Evolutionary conservation across 2,329 filamentous ascomycete genomes (phyloP).

Genomic region (Diaporthe sp.): DNA sequence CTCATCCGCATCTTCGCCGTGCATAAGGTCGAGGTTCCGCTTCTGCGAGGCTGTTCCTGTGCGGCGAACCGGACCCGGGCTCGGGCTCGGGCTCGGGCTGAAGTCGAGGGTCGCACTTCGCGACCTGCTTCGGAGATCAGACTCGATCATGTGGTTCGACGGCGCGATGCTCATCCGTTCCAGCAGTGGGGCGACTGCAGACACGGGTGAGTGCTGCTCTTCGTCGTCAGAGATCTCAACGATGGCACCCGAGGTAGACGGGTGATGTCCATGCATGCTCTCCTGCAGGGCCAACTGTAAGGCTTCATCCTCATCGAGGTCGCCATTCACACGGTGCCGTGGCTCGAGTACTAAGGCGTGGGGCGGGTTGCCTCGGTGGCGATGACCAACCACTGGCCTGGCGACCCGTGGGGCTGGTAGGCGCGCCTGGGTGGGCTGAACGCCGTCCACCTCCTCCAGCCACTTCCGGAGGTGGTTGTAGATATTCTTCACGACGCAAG

Average conservation of each 20-base stretch:
- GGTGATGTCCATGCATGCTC: not conserved
- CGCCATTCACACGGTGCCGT: slow-evolving; percentile 38
- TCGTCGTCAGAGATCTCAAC: not conserved
- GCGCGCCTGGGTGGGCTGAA: no score
- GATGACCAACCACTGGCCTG: no score
- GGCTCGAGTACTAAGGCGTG: no score
- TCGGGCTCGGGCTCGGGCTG: slow-evolving; percentile 6
- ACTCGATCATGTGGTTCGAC: not conserved
- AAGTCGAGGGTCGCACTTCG: slow-evolving; percentile 7
- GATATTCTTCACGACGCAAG: no score
- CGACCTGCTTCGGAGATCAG: not conserved
- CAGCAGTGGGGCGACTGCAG: not conserved
- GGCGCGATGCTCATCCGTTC: slow-evolving; percentile 25
- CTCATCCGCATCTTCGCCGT: not conserved
- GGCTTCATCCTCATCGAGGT: slow-evolving; percentile 63
- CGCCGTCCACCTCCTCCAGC: slow-evolving; percentile 60
- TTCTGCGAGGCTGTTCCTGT: not conserved
- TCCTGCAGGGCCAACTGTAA: slow-evolving; percentile 17
- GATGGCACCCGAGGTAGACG: not conserved
- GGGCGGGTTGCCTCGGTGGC: not conserved
- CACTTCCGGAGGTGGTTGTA: no score
- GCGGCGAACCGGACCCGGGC: not conserved
- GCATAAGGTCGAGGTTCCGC: slow-evolving; percentile 17
- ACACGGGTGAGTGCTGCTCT: not conserved
- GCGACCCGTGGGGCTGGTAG: not conserved